These are phyloP conservation scores for Podosphaera aphanis DNA, from an alignment of 2,329 filamentous ascomycete genomes.

Conservation along the genomic window DNA sequence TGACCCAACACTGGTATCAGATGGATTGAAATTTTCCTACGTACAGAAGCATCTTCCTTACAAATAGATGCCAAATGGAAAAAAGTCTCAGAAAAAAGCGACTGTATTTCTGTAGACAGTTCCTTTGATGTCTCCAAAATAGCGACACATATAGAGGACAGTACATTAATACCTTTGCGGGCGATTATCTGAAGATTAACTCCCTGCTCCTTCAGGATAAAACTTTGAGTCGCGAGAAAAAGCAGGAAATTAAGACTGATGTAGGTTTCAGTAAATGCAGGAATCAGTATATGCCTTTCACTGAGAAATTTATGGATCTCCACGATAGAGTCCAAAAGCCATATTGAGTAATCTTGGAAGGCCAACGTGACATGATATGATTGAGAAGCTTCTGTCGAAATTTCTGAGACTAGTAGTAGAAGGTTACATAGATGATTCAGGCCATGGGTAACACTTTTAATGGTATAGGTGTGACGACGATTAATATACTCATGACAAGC, in stretches of 20 bases:
- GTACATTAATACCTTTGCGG: constrained; percentile 13
- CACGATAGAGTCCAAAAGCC: constrained; percentile 15
- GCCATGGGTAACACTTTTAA: constrained; percentile 7
- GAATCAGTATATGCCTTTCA: constrained; percentile 6
- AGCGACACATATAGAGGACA: constrained; percentile 12
- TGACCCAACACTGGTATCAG: constrained; percentile 9
- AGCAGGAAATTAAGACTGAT: constrained; percentile 2
- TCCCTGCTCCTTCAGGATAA: constrained; percentile 8
- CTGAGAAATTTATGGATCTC: constrained; percentile 7
- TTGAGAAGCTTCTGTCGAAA: constrained; percentile 10
- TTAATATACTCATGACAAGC: constrained; percentile 1
- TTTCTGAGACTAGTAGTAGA: constrained; percentile 12
- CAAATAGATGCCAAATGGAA: constrained; percentile 11
- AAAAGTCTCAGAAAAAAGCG: constrained; percentile 8
- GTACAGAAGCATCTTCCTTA: constrained; percentile 8
- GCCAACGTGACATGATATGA: constrained; percentile 12
- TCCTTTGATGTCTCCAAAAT: constrained; percentile 7
- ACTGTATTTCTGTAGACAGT: constrained; percentile 5
- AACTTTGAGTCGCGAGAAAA: constrained; percentile 8
- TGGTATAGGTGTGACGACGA: constrained; percentile 7
- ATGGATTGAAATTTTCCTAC: constrained; percentile 6
- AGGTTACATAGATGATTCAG: constrained; percentile 12
- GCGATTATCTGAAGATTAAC: constrained; percentile 8
- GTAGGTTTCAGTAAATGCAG: constrained; percentile 4
- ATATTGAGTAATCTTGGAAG: constrained; percentile 15